Percentiles rank a stretch among this genome's conserved stretches.
Conservation (phyloP, 345 rosid species). For the Citrus mangshanensis region DNA sequence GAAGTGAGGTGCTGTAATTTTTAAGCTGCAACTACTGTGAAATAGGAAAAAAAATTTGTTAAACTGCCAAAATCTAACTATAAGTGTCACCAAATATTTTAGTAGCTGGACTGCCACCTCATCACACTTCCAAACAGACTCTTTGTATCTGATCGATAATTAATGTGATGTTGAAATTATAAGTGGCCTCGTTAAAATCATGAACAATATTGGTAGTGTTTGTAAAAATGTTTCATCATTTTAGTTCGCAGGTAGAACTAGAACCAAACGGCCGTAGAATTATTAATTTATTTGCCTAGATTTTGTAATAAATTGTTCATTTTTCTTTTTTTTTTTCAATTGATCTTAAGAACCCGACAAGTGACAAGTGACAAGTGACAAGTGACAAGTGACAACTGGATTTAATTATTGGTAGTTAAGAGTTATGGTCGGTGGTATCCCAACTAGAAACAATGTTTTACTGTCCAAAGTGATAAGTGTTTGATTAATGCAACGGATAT, state of each 20-base stretch:
- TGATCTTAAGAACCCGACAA: no score
- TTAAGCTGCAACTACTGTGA: fast-evolving
- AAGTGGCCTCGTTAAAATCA: no score
- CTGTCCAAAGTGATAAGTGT: no score
- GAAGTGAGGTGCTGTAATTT: fast-evolving
- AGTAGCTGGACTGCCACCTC: fast-evolving
- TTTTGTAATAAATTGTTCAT: no score
- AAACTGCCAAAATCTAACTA: fast-evolving
- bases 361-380: no score
- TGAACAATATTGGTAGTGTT: no score
- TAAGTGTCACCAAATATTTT: fast-evolving
- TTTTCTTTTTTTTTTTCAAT: no score
- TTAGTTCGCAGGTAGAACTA: background rate
- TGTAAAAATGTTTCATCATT: background rate
- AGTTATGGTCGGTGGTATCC: background rate
- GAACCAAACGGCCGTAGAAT: background rate
- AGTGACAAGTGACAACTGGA: no score
- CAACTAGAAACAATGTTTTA: background rate
- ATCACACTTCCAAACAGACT: no score
- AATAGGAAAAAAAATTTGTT: fast-evolving
- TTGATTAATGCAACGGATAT: no score
- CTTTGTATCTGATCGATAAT: background rate
- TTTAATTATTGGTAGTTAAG: no score
- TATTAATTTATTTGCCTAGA: no score
- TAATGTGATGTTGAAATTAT: background rate